Percentiles rank a stretch among this genome's conserved stretches.
phyloP scores from a whole-genome alignment of 2,329 filamentous ascomycete species.

The Fonsecaea multimorphosa region DNA sequence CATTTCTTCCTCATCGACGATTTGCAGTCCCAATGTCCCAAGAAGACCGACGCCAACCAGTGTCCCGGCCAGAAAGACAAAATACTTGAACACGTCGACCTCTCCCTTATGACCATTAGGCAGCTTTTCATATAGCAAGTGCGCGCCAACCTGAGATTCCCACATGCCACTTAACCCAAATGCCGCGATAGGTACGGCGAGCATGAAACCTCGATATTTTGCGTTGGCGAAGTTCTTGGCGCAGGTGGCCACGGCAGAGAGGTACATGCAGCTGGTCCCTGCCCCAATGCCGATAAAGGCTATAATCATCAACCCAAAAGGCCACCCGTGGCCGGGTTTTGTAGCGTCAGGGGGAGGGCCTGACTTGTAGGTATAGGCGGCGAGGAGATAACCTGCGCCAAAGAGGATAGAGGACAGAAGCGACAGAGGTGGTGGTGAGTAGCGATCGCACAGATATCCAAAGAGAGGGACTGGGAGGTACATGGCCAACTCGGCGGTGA shows the following conservation, averaged over 20 bases:
- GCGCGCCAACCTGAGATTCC: constrained; percentile 85
- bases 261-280: constrained; percentile 86
- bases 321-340: constrained; percentile 62
- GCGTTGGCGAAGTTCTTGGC: constrained; percentile 97
- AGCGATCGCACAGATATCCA: constrained; percentile 89
- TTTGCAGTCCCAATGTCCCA: constrained; percentile 74
- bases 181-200: constrained; percentile 87
- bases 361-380: constrained; percentile 76
- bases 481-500: constrained; percentile 83
- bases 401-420: constrained; percentile 76
- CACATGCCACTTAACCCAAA: constrained; percentile 96
- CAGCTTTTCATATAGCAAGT: constrained; percentile 72
- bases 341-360: constrained; percentile 58
- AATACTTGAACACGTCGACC: constrained; percentile 81
- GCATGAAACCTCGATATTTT: constrained; percentile 82
- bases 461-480: constrained; percentile 91
- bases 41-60: constrained; percentile 73
- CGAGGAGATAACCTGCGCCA: constrained; percentile 79
- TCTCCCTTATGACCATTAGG: constrained; percentile 68
- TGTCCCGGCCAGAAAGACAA: constrained; percentile 79
- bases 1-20: constrained; percentile 83
- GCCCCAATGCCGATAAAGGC: constrained; percentile 83
- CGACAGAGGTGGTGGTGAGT: constrained; percentile 78
- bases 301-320: constrained; percentile 81
- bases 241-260: constrained; percentile 88